Evolutionary conservation across 2,329 filamentous ascomycete genomes (phyloP).

Genomic region (Aspergillus texensis): DNA sequence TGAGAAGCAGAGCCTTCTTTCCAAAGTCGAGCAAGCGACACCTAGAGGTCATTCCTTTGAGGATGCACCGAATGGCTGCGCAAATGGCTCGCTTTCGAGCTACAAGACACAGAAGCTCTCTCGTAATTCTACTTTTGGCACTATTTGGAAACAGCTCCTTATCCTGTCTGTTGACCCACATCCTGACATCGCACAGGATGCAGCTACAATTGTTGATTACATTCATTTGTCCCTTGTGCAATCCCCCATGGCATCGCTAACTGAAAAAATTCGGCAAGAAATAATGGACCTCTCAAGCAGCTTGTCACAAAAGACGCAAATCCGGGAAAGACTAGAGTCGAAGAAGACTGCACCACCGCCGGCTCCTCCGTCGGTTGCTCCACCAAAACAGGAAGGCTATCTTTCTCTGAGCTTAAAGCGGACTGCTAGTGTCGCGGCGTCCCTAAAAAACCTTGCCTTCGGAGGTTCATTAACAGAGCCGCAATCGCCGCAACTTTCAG

Average conservation of each 20-base stretch:
- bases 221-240: conserved; percentile 76
- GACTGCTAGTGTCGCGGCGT: conserved; percentile 67
- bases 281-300: conserved; percentile 40
- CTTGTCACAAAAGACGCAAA: conserved; percentile 43
- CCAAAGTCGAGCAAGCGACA: conserved; percentile 48
- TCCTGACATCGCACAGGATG: conserved; percentile 86
- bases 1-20: conserved; percentile 70
- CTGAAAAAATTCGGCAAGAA: conserved; percentile 74
- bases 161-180: conserved; percentile 93
- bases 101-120: conserved; percentile 51
- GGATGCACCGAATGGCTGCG: conserved; percentile 23
- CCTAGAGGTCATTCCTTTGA: conserved; percentile 25
- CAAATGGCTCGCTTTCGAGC: conserved; percentile 24
- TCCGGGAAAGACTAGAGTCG: conserved; percentile 34
- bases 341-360: conserved; percentile 45
- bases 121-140: conserved; percentile 87
- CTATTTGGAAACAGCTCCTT: conserved; percentile 90
- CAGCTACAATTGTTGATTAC: conserved; percentile 81
- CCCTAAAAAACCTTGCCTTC: conserved; percentile 63
- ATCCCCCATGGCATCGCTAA: conserved; percentile 72
- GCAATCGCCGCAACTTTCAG: conserved; percentile 28
- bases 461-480: conserved; percentile 46
- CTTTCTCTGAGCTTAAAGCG: conserved; percentile 62
- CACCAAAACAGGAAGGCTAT: conserved; percentile 62
- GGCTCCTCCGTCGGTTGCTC: conserved; percentile 51